Evolutionary conservation across 371 early-diverging fungal genomes (phyloP).

Genomic region (Haplosporangium sp.): DNA sequence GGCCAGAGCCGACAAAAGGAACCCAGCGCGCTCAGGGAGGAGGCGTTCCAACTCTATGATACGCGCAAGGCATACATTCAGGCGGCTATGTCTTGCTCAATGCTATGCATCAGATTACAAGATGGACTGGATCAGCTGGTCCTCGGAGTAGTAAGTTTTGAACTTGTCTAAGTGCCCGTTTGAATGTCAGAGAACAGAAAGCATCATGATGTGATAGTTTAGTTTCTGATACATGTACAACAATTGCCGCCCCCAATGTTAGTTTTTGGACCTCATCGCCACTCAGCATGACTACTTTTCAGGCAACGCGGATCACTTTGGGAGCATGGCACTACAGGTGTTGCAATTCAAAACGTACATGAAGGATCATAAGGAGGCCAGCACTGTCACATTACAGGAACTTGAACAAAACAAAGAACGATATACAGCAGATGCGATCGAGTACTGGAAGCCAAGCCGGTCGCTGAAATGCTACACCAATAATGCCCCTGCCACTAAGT

Average conservation of each 20-base stretch:
- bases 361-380: constrained; percentile 46
- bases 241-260: not conserved
- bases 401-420: constrained; percentile 51
- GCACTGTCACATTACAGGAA: constrained; percentile 23
- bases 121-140: constrained; percentile 48
- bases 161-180: not conserved
- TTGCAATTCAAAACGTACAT: constrained; percentile 53
- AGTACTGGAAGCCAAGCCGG: constrained; percentile 55
- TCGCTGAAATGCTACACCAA: constrained; percentile 47
- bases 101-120: constrained; percentile 53
- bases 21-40: constrained; percentile 72
- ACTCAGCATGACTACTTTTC: constrained; percentile 55
- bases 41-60: constrained; percentile 76
- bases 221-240: not conserved
- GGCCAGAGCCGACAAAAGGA: constrained; percentile 74
- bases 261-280: constrained; percentile 52
- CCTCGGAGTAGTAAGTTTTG: constrained; percentile 42
- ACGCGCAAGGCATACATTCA: constrained; percentile 72
- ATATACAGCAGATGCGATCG: constrained; percentile 44
- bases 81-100: constrained; percentile 56
- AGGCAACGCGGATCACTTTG: constrained; percentile 52
- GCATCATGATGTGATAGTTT: not conserved
- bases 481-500: constrained; percentile 4
- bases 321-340: constrained; percentile 50
- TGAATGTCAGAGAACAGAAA: not conserved